Percentiles rank a stretch among this genome's conserved stretches.
Evolutionary conservation across 2,329 filamentous ascomycete species (phyloP).

Genomic region (Penicillium sp.): DNA sequence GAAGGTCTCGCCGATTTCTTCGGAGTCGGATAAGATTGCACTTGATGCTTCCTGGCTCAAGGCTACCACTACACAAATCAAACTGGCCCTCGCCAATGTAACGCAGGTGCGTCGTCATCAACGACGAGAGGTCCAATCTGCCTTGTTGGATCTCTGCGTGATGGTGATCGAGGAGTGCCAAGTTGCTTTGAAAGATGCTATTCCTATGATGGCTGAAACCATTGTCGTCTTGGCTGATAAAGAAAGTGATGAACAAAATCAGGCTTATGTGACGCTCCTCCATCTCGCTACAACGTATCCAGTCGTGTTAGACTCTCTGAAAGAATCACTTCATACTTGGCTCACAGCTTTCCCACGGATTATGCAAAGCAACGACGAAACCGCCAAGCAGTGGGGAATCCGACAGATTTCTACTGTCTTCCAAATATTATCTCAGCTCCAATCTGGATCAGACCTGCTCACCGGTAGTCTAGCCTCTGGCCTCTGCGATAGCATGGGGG

Average conservation of each 20-base stretch:
- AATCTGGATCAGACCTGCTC: constrained; percentile 49
- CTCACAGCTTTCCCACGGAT: constrained; percentile 75
- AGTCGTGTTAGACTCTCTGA: constrained; percentile 65
- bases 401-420: constrained; percentile 76
- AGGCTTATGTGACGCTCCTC: constrained; percentile 52
- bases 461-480: constrained; percentile 50
- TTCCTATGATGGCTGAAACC: constrained; percentile 76
- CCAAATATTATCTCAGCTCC: constrained; percentile 64
- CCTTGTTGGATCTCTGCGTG: constrained; percentile 72
- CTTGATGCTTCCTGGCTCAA: constrained; percentile 70
- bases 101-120: constrained; percentile 74
- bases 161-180: constrained; percentile 78
- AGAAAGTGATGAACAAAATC: constrained; percentile 44
- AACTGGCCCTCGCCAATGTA: constrained; percentile 77
- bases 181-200: constrained; percentile 69
- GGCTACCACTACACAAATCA: constrained; percentile 79
- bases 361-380: constrained; percentile 83
- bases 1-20: constrained; percentile 26
- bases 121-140: constrained; percentile 67
- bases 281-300: constrained; percentile 66
- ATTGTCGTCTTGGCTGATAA: constrained; percentile 69
- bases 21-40: constrained; percentile 42
- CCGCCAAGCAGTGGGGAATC: constrained; percentile 71
- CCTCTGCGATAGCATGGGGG: constrained; percentile 72
- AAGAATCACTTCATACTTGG: constrained; percentile 77